Conservation (phyloP, 768 basidiomycete species). For the Panus rudis region DNA sequence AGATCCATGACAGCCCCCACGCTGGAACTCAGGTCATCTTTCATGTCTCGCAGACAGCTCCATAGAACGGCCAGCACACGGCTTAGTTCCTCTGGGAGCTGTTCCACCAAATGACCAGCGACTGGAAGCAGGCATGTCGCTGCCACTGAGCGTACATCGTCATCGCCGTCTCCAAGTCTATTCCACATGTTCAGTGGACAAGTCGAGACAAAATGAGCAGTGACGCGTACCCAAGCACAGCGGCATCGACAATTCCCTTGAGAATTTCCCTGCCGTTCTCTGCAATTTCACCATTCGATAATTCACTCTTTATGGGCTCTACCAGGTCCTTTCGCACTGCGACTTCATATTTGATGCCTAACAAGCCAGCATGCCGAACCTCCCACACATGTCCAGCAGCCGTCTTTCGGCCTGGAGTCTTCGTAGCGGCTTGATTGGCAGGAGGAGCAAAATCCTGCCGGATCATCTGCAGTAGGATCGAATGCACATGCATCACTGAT, state of each 20-base stretch:
- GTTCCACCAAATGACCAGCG: slow-evolving; percentile 70
- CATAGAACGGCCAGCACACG: slow-evolving; percentile 80
- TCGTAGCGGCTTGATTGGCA: no score
- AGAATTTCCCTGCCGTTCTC: slow-evolving; percentile 52
- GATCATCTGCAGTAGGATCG: slow-evolving; percentile 87
- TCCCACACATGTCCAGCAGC: slow-evolving; percentile 79
- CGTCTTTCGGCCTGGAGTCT: slow-evolving; percentile 17
- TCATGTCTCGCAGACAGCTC: slow-evolving; percentile 86
- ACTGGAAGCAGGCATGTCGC: slow-evolving; percentile 89
- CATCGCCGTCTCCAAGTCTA: slow-evolving; percentile 85
- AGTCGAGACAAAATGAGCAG: neutral
- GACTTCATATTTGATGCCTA: slow-evolving; percentile 97
- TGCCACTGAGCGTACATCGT: slow-evolving; percentile 94
- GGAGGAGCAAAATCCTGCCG: slow-evolving; percentile 64
- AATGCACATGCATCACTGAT: slow-evolving; percentile 75
- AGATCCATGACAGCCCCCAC: slow-evolving; percentile 97
- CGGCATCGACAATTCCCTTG: slow-evolving; percentile 81
- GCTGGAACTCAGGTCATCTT: slow-evolving; percentile 94
- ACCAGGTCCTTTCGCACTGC: slow-evolving; percentile 88
- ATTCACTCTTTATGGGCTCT: slow-evolving; percentile 26
- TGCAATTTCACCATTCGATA: slow-evolving; percentile 9
- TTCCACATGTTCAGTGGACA: slow-evolving; percentile 3
- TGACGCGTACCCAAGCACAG: slow-evolving; percentile 72
- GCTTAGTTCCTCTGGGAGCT: slow-evolving; percentile 64
- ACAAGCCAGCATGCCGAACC: slow-evolving; percentile 92